Evolutionary conservation across 2,329 filamentous ascomycete genomes (phyloP), one percentile per base, ranked within the genome.

Genomic region (Oidium heveae): DNA sequence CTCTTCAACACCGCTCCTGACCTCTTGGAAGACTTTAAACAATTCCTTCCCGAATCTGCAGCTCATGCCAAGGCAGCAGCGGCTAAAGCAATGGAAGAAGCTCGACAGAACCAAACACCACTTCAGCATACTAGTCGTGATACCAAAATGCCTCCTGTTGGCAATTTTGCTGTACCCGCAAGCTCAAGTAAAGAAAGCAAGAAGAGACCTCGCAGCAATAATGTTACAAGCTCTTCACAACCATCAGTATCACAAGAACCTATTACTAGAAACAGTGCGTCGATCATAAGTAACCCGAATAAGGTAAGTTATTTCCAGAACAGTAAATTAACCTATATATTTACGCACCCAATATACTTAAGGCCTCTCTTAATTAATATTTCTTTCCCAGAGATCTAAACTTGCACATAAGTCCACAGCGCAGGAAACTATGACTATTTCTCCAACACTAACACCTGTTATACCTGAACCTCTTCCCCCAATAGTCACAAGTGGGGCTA

Each of bases 11-110:
- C 84, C 5, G 91, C 93, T 0, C 89, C 89, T 4, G 91, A 98
- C 68, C 77, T 98, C 13, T 72, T 98, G 1, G 91, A 98, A 67
- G 91, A 98, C 64, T 98, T 98, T 66, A 98, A 98, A 67, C 91
- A 98, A 64, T 98, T 98, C 61, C 74, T 98, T 8, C 91, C 91
- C 0, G 91, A 98, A 66, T 93, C 89, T 46, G 80, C 82, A 34
- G 80, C 82, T 18, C 76, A 80, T 59, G 77, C 73, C 61, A 84
- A 75, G 66, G 76, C 69, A 57, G 73, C 68, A 56, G 73, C 69
- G 58, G 67, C 77, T 62, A 79, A 82, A 55, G 72, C 76, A 47
- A 74, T 77, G 43, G 86, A 87, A 60, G 81, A 87, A 56, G 74
- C 76, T 24, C 57, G 56, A 76, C 74, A 10, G 66, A 68, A 16